Evolutionary conservation across 225 moss, liverwort and hornwort species (phyloP).

Genomic region (Anthoceros angustus): DNA sequence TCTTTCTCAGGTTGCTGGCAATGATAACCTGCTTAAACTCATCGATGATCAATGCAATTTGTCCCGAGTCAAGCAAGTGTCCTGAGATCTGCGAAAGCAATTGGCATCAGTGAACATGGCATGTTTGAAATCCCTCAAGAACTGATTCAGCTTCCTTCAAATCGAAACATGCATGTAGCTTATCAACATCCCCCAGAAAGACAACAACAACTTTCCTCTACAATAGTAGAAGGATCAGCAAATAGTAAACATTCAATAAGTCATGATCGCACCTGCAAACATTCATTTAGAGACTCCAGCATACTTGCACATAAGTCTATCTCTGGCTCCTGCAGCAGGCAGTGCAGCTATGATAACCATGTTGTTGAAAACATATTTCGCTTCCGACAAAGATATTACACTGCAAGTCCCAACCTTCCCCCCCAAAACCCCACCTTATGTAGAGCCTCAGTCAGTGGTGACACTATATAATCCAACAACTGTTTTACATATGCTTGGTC

Average conservation of each 20-base stretch:
- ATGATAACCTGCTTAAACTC: slow-evolving; percentile 94
- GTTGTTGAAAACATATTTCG: too few species aligned
- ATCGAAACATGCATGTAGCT: too few species aligned
- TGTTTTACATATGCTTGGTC: slow-evolving; percentile 88
- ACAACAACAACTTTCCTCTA: too few species aligned
- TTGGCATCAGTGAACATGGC: too few species aligned
- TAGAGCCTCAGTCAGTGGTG: slow-evolving; percentile 83
- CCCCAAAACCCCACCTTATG: slow-evolving; percentile 45
- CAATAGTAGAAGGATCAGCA: too few species aligned
- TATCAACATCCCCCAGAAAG: too few species aligned
- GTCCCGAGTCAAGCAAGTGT: slow-evolving; percentile 56
- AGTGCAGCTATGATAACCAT: neutral
- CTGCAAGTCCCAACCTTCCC: too few species aligned
- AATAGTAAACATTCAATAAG: too few species aligned
- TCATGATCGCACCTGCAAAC: slow-evolving; percentile 56
- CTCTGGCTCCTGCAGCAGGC: slow-evolving; percentile 64
- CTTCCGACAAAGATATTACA: neutral
- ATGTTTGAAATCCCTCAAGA: neutral
- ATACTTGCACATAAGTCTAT: slow-evolving; percentile 92
- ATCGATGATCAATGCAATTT: slow-evolving; percentile 81
- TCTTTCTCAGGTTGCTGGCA: slow-evolving; percentile 76
- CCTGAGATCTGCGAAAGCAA: slow-evolving; percentile 59
- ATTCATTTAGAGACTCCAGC: slow-evolving; percentile 92
- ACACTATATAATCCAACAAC: slow-evolving; percentile 79
- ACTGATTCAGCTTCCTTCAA: too few species aligned